Conservation (phyloP, 768 basidiomycete genomes). For the Glaciozyma martinii region DNA sequence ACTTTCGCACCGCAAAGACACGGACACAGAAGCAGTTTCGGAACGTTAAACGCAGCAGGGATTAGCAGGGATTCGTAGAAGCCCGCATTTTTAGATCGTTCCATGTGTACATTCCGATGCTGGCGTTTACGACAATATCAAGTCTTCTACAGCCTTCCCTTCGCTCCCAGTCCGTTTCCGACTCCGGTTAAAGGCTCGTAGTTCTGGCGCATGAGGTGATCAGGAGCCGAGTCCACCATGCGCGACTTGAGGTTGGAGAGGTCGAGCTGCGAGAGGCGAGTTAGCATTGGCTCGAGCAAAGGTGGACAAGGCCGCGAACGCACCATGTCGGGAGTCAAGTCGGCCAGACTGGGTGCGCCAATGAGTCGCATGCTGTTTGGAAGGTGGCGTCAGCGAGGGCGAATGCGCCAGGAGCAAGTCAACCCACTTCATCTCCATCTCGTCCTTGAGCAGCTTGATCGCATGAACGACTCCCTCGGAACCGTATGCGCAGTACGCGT, state of each 20-base stretch:
- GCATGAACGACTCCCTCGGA: constrained; percentile 76
- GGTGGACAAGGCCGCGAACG: no score
- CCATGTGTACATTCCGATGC: no score
- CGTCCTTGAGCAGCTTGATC: constrained; percentile 77
- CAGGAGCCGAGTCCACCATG: constrained; percentile 6
- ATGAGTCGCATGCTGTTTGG: constrained; percentile 58
- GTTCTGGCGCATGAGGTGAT: constrained; percentile 19
- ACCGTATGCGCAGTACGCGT: constrained; percentile 74
- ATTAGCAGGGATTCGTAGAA: no score
- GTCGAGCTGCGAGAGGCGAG: constrained; percentile 11
- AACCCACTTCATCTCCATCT: constrained; percentile 84
- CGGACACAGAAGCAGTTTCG: no score
- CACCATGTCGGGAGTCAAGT: constrained; percentile 82
- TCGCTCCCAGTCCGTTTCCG: constrained; percentile 27
- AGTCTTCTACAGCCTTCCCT: neutral
- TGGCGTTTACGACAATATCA: no score
- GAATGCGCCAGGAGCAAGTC: no score
- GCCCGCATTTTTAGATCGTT: no score
- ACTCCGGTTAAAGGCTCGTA: constrained; percentile 27
- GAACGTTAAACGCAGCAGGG: no score
- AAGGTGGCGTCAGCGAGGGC: neutral
- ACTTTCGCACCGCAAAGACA: no score
- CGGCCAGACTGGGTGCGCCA: constrained; percentile 68
- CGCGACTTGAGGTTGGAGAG: constrained; percentile 3
- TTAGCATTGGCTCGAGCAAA: neutral